Evolutionary conservation across 2,329 filamentous ascomycete genomes (phyloP), one percentile per base, ranked within the genome.

Genomic region (Orbilia javanica): DNA sequence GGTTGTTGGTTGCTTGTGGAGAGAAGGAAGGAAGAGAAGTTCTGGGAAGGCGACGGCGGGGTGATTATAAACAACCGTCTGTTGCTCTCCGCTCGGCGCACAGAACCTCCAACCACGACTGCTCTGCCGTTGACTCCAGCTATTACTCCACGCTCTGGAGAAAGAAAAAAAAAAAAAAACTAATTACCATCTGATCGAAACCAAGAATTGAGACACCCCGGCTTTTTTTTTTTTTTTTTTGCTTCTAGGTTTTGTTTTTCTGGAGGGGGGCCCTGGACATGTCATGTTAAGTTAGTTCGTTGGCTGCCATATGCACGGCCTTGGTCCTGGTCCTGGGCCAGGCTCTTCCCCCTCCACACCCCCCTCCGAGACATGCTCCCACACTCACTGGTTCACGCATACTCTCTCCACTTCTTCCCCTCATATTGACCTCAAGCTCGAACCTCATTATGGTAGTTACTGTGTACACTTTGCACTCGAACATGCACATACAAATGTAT

Each of bases 141-240:
- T 50, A 13, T 20, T 3, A 25, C 46, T 50, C 46, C 46, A 50
- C 20, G 46, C 46, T 50, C 42, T 25, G 52, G 34, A 53, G 39
- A 63, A 67, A 15, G 46, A 20, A 65, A 31, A 53, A 29, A 53
- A 73, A 68, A 67, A 75, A 50, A 75, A 75, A 68, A 63, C 52
- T 31, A 46, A 68, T 57, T 57, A 46, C 60, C 69, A 73, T 73
- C 69, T 73, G 69, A 73, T 73, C 69, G 50, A 66, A 57, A 75
- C 22, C 46, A 65, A 65, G 48, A 50, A 66, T 55, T 77, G 60
- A 77, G 73, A 77, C 66, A 77, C 66, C 73, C 73, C 73, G 13
- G 66, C 39, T 53, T 31, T 65, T 64, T 27, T 42, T 65, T 53
- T 31, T 65, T 46, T 44, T 27, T 65, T 65, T 65, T n/a, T n/a